Evolutionary conservation across 2,329 filamentous ascomycete genomes (phyloP), one percentile per base, ranked within the genome.

Genomic region (Colletotrichum gloeosporioides): DNA sequence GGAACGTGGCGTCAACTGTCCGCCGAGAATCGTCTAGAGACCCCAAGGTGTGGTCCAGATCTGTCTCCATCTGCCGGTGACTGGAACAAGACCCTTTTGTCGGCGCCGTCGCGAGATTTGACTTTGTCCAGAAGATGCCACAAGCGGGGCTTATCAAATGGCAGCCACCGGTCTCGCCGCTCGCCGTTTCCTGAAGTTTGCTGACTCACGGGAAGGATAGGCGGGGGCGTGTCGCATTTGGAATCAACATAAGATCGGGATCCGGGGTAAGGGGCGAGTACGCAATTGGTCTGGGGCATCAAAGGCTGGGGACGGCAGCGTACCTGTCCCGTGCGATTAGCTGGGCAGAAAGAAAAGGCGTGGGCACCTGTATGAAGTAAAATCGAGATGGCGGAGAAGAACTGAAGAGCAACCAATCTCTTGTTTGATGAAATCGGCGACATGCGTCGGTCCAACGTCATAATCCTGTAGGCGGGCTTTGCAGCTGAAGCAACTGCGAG

Each of bases 1-100:
- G 73, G 73, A 76, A 76, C 73, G 59, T 76, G 70, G 73, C 70
- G 73, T 53, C 44, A 36, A 53, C 44, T 69, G 27, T 29, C 64
- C 63, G 69, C 63, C 49, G 22, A 59, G 27, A 29, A 27, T 32
- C 34, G 22, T 53, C 8, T 15, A 32, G n/a, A 44, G 34, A 53
- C 57, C 57, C 70, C 70, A 13, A 32, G 57, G 44, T 22, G 34
- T 31, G 12, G 6, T 32, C 31, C 32, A 39, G 27, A 22, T 22
- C 57, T 27, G 18, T 34, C 34, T 53, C 32, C 69, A 65, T 67
- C 39, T 67, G 49, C 64, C 34, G 57, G 34, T 15, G 18, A 53
- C 70, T 25, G 36, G 16, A 63, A 32, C 32, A 18, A 27, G 16
- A 63, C 27, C 13, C 22, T 32, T 59, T 25, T 27, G 36, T 32